Evolutionary conservation across 1,139 yeast species (phyloP).

Genomic region (Tardiomyces digboiensis): DNA sequence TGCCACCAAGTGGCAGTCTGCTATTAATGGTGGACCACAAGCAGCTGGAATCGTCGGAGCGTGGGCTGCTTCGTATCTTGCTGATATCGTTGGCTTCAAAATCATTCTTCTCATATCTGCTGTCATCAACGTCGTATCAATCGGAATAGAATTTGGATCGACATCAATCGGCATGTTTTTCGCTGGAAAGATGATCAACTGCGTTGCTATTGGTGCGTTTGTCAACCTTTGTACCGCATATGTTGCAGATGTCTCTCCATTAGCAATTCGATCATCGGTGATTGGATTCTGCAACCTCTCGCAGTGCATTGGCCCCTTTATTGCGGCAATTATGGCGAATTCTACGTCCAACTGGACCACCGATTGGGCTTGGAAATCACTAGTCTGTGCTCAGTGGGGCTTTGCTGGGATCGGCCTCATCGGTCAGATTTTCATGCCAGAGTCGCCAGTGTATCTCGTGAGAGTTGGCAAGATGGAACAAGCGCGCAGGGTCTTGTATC

Average conservation of each 20-base stretch:
- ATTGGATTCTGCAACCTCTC: constrained; percentile 22
- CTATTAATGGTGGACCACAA: constrained; percentile 22
- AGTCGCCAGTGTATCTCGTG: constrained; percentile 44
- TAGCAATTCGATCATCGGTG: constrained; percentile 22
- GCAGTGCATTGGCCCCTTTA: constrained; percentile 25
- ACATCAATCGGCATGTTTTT: constrained; percentile 19
- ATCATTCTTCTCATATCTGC: constrained; percentile 8
- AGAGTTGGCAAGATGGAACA: constrained; percentile 24
- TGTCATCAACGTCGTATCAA: constrained; percentile 15
- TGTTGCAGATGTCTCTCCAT: constrained; percentile 26
- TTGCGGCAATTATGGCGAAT: constrained; percentile 17
- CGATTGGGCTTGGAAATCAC: constrained; percentile 2
- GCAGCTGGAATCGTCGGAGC: constrained; percentile 19
- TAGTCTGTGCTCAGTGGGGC: constrained; percentile 6
- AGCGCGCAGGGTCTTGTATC: constrained; percentile 24
- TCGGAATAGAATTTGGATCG: constrained; percentile 22
- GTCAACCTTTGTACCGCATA: constrained; percentile 16
- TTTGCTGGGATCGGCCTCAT: constrained; percentile 8
- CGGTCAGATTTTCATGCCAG: constrained; percentile 27
- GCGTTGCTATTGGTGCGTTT: constrained; percentile 21
- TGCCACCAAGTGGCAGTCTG: constrained; percentile 27
- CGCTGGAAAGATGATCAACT: constrained; percentile 23
- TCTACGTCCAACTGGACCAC: constrained; percentile 10
- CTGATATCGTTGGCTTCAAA: constrained; percentile 17
- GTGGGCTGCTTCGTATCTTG: constrained; percentile 9